Evolutionary conservation across 2,329 filamentous ascomycete species (phyloP), one percentile per base, ranked within the genome.

Genomic region (Penicillium thymicola): DNA sequence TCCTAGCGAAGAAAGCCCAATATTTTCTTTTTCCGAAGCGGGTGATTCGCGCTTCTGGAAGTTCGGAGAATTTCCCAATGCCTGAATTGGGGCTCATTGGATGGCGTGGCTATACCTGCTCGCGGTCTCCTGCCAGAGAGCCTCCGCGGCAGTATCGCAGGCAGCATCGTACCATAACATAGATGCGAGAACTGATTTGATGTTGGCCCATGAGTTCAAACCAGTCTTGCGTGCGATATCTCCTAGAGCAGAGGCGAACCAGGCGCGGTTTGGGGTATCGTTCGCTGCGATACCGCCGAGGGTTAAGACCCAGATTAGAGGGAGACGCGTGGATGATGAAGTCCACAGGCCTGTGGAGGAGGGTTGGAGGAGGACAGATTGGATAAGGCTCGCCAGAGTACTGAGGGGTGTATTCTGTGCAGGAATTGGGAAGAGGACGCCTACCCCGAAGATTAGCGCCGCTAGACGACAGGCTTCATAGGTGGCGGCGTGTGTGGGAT

Each of bases 381-480:
- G 63, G 13, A 76, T 57, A 34, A 68, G 61, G 2, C 57, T 54
- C 1, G 70, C 66, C 2, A 77, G 64, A 14, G 54, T 55, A 2
- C 61, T 54, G 6, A 76, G 70, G 0, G 75, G 75, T 2, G 72
- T 68, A 18, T 71, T 74, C 30, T 72, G 69, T 2, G 68, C 67
- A 2, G 75, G 75, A 0, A 77, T 63, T 13, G 75, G 75, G 56
- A 75, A 75, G 32, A 76, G 62, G 7, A 76, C 70, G 10, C 74
- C 69, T 23, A 75, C 67, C 49, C 71, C 69, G 60, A 72, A 76
- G 14, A 76, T 65, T 4, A 74, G 57, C 1, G 66, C 69, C 3
- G 71, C 69, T 4, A 77, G 63, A 11, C 74, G 74, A 44, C 67
- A 70, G 10, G 70, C 57, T 45, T 76, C 71, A 55, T 75, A 74